These are phyloP conservation scores for Ampelomyces quisqualis DNA, from an alignment of 2,329 filamentous ascomycete species.

Conservation along the genomic window DNA sequence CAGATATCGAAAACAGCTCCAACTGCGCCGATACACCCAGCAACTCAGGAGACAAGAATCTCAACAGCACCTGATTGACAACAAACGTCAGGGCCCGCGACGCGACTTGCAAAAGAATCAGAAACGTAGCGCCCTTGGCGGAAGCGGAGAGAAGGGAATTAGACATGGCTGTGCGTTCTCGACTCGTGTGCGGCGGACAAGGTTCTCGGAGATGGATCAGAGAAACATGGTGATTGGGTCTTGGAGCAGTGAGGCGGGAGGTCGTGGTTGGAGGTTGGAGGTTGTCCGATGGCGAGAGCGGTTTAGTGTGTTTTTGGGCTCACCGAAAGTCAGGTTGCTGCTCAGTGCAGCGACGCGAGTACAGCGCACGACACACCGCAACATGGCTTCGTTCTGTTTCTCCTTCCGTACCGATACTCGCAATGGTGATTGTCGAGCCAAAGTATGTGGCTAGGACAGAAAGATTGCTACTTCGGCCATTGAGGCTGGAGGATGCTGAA, in stretches of 20 bases:
- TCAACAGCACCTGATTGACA: constrained; percentile 87
- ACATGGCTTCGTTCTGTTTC: constrained; percentile 20
- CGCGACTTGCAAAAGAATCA: constrained; percentile 82
- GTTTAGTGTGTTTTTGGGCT: too few relatives aligned
- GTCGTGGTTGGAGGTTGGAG: constrained; percentile 23
- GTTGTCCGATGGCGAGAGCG: constrained; percentile 18
- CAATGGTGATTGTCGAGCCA: constrained; percentile 40
- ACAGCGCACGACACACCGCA: constrained; percentile 25
- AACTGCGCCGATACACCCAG: constrained; percentile 86
- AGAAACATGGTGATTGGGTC: constrained; percentile 26
- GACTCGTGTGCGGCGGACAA: constrained; percentile 2
- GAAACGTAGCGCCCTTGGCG: constrained; percentile 74
- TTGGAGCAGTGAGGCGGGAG: constrained; percentile 17
- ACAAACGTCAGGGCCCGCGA: constrained; percentile 89
- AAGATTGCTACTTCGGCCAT: constrained; percentile 58
- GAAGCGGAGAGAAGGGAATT: constrained; percentile 47
- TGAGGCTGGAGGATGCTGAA: constrained; percentile 53
- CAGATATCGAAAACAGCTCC: constrained; percentile 87
- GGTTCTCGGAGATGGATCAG: constrained; percentile 9
- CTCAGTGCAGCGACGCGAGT: too few relatives aligned
- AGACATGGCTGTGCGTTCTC: constrained; percentile 26
- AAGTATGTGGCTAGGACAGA: constrained; percentile 46
- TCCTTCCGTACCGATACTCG: constrained; percentile 8
- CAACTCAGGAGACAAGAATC: constrained; percentile 80
- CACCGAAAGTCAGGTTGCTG: too few relatives aligned